Evolutionary conservation across 805 yeast species (phyloP), one percentile per base, ranked within the genome.

Genomic region (Candida andamanensis): DNA sequence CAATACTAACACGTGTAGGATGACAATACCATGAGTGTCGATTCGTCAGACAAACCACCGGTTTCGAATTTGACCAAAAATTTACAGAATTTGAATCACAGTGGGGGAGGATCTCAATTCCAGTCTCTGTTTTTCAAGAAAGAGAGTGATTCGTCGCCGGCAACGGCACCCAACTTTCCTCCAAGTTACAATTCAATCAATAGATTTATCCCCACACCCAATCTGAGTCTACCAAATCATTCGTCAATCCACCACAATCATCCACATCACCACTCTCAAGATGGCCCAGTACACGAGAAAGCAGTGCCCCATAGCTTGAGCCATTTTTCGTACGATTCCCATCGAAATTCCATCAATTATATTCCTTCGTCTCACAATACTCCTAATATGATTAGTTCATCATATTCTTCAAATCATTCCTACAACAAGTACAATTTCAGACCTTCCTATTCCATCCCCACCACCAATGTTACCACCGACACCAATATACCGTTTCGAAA

Each of bases 381-480:
- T 19, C 66, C 73, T 6, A 58, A 67, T 5, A 61, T 60, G 21
- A 59, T 65, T 16, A 56, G 67, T 31, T 49, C 63, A 10, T 60
- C 72, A n/a, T 66, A 67, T 38, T 50, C 67, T 11, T 57, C 66
- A n/a, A 54, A 56, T 39, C 56, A 56, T 39, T 60, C 67, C 16
- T 56, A 50, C 41, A 60, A 56, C 19, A 42, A 33, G 18, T 49
- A 42, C 24, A 39, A 32, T 25, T 34, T 42, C 12, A 33, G 41
- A 24, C 56, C 61, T 4, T 32, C 42, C 11, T 60, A 58, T 14
- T 64, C 76, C 5, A 63, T 65, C 8, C 75, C 82, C 7, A 76
- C 82, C 3, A 76, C 82, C 1, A 68, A 63, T 37, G 60, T 76
- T 18, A 65, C 75, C 11, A 69, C 63, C 45, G 78, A 73, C 42